Conservation (phyloP, 352 stramenopile genomes). For the Phytophthora ramorum region DNA sequence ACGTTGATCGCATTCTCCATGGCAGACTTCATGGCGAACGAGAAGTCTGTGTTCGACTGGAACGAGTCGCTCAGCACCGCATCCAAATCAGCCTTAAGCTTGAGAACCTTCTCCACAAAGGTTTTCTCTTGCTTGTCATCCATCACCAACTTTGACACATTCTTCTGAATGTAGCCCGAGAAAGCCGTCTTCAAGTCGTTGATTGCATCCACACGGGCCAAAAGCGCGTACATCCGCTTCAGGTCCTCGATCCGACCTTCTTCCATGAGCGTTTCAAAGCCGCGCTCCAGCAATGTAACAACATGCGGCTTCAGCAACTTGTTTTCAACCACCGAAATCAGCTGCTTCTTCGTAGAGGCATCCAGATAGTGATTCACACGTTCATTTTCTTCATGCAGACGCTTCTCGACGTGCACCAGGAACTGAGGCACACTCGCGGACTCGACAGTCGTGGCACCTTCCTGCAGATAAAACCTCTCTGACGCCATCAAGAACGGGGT, state of each 20-base stretch:
- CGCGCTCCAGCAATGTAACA: conserved; percentile 79
- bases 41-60: conserved; percentile 76
- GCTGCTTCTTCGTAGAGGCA: conserved; percentile 73
- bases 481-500: conserved; percentile 87
- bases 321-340: conserved; percentile 77
- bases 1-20: conserved; percentile 93
- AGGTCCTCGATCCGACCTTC: conserved; percentile 83
- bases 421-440: conserved; percentile 83
- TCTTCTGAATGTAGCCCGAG: conserved; percentile 78
- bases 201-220: conserved; percentile 74
- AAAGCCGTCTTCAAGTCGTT: conserved; percentile 73
- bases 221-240: conserved; percentile 88
- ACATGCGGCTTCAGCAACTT: conserved; percentile 89
- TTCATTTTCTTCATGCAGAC: conserved; percentile 83
- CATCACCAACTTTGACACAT: conserved; percentile 77
- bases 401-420: conserved; percentile 87
- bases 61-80: conserved; percentile 80
- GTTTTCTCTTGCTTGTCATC: conserved; percentile 87
- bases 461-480: conserved; percentile 85
- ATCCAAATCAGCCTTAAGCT: conserved; percentile 88
- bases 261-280: conserved; percentile 90
- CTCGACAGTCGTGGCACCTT: conserved; percentile 74
- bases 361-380: conserved; percentile 82
- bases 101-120: conserved; percentile 91
- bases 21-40: conserved; percentile 81